A percentile compares a stretch with the other conserved stretches of the same genome.
Evolutionary conservation across 1,139 yeast genomes (phyloP).

Genomic region (Chernovozyma sophiae-reginae): DNA sequence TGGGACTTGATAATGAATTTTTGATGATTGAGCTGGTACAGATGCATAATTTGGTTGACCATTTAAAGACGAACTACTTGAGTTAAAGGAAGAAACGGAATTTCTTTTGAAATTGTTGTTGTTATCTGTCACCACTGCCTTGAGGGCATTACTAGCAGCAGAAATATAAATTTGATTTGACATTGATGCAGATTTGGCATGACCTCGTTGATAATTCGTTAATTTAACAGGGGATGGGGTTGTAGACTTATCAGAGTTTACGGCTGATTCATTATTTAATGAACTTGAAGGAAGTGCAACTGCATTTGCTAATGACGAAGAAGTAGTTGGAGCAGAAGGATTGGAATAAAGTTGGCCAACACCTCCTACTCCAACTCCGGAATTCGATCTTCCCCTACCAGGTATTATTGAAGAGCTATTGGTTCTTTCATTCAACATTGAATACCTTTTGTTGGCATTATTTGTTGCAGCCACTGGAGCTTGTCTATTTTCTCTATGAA

Average conservation of each 20-base stretch:
- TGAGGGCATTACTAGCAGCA: conserved; percentile 65
- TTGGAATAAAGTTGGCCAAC: conserved; percentile 37
- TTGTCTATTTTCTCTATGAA: conserved; percentile 33
- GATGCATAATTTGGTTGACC: conserved; percentile 4
- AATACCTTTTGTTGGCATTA: conserved; percentile 33
- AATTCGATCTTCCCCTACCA: conserved; percentile 40
- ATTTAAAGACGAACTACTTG: conserved; percentile 7
- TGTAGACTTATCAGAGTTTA: conserved; percentile 9
- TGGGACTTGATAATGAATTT: conserved; percentile 7
- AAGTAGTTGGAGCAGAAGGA: conserved; percentile 50
- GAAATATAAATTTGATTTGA: conserved; percentile 35
- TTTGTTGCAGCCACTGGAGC: conserved; percentile 7
- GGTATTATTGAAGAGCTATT: conserved; percentile 34
- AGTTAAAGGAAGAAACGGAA: conserved; percentile 18
- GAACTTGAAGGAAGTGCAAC: conserved; percentile 18
- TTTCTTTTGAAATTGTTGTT: conserved; percentile 21
- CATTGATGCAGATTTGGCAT: conserved; percentile 33
- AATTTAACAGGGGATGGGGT: conserved; percentile 20
- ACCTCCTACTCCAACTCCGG: conserved; percentile 28
- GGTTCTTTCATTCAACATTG: conserved; percentile 44
- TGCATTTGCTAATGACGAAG: conserved; percentile 49
- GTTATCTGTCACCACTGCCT: conserved; percentile 55
- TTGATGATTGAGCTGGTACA: conserved; percentile 5
- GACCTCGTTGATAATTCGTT: conserved; percentile 20
- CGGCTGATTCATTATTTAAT: conserved; percentile 19